Base-by-base conservation (phyloP, 441 rosid genomes). In the Syzygium syzygioides region DNA sequence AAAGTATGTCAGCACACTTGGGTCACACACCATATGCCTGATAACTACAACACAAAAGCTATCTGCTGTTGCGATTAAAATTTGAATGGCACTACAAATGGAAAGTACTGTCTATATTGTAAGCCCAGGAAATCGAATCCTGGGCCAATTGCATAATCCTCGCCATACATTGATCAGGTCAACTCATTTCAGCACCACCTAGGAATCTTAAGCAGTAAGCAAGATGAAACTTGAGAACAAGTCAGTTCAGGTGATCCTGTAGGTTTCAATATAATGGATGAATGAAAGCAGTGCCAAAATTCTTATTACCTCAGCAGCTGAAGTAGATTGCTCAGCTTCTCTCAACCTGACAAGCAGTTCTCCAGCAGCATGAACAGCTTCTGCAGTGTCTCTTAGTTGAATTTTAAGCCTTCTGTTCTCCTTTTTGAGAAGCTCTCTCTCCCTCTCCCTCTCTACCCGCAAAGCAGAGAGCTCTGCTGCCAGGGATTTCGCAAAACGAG, bases 281-380 rank as follows among this genome's bases (percentile, higher is more conserved):
- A 14, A 76, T 41, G 83, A 76, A 76, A 37, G 20, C n/a, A 6
- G n/a, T 41, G 83, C 83, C 83, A 59, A 50, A 52, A 26, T 56
- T 14, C 86, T 85, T 87, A 62, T 90, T 94, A 97, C 99, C 99
- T 95, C 96, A 62, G 98, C 95, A 86, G 88, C 91, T 85, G 96
- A 91, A 86, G 98, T 95, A 14, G 96, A 93, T 88, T 96, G 97
- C 90, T 97, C 98, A 26, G 98, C 97, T 94, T 96, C 99, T 93
- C 95, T 94, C 56, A 97, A 94, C 91, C 98, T 90, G 41, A 95
- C 98, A 76, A 97, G 99, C 53, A 97, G 95, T 91, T 97, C 99
- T 90, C 99, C 99, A n/a, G 99, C 98, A 84, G 98, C 96, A 91
- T 96, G 99, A 90, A 97, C 99, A 80, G 99, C 99, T 91, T 97